phyloP scores from a whole-genome alignment of 2,329 filamentous ascomycete genomes.

The Ceratocystiopsis minuta region DNA sequence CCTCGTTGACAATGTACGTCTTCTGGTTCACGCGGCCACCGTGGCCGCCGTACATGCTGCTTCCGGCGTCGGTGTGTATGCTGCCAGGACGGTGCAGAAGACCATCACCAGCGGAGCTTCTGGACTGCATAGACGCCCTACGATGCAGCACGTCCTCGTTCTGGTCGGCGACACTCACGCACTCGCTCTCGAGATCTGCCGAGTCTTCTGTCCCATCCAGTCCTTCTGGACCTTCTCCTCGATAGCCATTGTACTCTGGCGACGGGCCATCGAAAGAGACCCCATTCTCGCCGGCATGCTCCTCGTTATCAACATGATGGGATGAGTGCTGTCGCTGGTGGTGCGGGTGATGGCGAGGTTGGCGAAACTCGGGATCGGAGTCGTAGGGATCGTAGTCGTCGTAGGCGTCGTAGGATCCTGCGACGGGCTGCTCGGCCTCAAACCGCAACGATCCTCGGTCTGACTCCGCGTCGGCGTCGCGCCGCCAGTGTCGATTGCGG shows the following conservation, averaged over 20 bases:
- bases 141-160: conserved; percentile 35
- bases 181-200: conserved; percentile 16
- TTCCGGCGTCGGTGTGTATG: conserved; percentile 42
- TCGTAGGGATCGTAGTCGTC: no score
- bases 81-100: conserved; percentile 57
- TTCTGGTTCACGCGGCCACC: conserved; percentile 63
- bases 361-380: no score
- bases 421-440: conserved; percentile 10
- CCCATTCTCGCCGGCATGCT: no score
- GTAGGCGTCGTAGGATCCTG: conserved; percentile 2
- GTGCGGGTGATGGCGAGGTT: no score
- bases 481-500: no score
- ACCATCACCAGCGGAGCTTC: conserved; percentile 38
- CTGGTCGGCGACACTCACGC: conserved; percentile 11
- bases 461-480: no score
- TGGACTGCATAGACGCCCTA: conserved; percentile 43
- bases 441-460: conserved; percentile 5
- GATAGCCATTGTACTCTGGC: no score
- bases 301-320: no score
- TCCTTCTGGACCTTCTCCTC: no score
- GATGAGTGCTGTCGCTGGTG: no score
- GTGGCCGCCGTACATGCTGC: conserved; percentile 24
- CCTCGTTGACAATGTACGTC: conserved; percentile 81
- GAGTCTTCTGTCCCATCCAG: conserved; percentile 13
- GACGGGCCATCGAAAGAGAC: no score